Evolutionary conservation across 805 yeast species (phyloP).

Genomic region (Starmerella geochares): DNA sequence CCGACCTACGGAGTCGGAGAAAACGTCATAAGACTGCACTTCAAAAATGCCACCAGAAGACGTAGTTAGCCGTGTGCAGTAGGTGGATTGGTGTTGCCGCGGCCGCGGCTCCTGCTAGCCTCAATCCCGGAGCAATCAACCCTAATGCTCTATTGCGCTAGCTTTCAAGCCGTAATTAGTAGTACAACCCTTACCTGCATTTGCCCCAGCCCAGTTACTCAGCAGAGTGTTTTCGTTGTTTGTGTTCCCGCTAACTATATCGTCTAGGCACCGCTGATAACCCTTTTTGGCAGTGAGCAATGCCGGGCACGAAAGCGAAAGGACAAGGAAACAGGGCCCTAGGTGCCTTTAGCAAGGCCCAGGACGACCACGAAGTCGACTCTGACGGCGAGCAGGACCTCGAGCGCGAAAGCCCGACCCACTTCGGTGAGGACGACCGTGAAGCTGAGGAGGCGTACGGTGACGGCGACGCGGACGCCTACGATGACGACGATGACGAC

Average conservation of each 20-base stretch:
- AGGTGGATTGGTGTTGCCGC: too few species aligned
- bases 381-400: conserved; percentile 9
- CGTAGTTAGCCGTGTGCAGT: neutral
- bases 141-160: neutral
- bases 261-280: neutral
- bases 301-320: conserved; percentile 3
- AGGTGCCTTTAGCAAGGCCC: neutral
- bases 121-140: neutral
- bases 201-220: conserved; percentile 8
- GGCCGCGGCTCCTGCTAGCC: too few species aligned
- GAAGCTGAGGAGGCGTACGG: conserved; percentile 19
- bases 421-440: conserved; percentile 3
- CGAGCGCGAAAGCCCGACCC: conserved; percentile 6
- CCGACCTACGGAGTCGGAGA: too few species aligned
- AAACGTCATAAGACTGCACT: too few species aligned
- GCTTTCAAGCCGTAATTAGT: conserved; percentile 3
- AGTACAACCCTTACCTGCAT: neutral
- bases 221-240: conserved; percentile 10
- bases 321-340: neutral
- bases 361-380: conserved; percentile 5
- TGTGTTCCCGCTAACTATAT: neutral
- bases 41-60: neutral
- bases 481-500: conserved; percentile 41
- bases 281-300: conserved; percentile 6
- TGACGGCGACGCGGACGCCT: conserved; percentile 29